Base-by-base conservation (phyloP, 768 basidiomycete genomes). In the Rhizopogon roseolus region DNA sequence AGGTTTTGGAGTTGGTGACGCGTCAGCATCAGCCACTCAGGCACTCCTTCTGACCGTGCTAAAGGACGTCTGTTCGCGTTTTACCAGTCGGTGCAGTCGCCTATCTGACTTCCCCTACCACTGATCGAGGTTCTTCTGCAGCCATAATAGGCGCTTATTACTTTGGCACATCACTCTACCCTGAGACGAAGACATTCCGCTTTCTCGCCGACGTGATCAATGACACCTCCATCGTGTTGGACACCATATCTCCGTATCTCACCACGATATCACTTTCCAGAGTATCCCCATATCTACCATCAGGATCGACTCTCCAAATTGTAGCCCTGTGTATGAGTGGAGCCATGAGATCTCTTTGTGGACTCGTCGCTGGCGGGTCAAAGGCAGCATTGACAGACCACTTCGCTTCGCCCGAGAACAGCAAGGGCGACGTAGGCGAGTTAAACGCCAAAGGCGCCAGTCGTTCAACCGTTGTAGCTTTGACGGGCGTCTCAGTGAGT, bases 1-100 rank as follows among this genome's bases (percentile, higher is more conserved):
- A 84, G 85, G 84, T 34, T 79, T 84, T 55, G 86, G 86, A 5
- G 85, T 88, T n/a, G 86, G 86, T 0, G 75, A 86, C 52, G 76
- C 84, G 5, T 78, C 79, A 10, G 83, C 81, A 4, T 82, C 84
- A 1, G 80, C 86, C 5, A 88, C 85, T 0, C 64, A 85, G 49
- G 86, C 86, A 0, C 67, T 88, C 9, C 70, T 88, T 9, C 65
- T 88, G 29, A 84, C 81, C 0, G 76, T 86, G n/a, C 57, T 86
- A 5, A 85, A 86, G 68, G 85, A 88, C 52, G 74, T 76, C 1
- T 82, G 79, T 61, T 79, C 82, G 52, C 78, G 86, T 14, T 60
- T 86, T 5, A 81, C 84, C 3, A 87, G 86, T 85, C 22, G 22
- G 22, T 22, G 2, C 1, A 22, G 22, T 55, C 51, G 81, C 70